A percentile compares a stretch with the other conserved stretches of the same genome.
Evolutionary conservation across 495 filamentous ascomycete genomes (phyloP).

Genomic region (Baudoinia panamericana): DNA sequence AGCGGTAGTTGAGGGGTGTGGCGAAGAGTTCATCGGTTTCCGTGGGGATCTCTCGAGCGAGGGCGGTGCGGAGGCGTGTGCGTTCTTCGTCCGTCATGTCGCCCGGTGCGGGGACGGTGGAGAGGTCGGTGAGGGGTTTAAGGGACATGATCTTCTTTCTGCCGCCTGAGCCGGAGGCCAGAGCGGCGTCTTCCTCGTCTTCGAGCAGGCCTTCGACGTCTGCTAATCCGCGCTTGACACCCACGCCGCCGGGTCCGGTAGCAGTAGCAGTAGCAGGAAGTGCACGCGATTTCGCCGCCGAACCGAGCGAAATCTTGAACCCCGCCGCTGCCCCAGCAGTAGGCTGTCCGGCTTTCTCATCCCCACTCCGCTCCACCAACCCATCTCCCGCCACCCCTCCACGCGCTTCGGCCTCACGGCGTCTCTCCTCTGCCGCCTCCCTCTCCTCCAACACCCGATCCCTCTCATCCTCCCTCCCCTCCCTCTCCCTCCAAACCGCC

Average conservation of each 20-base stretch:
- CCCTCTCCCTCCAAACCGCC: conserved; percentile 53
- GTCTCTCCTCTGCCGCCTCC: conserved; percentile 53
- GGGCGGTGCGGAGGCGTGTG: conserved; percentile 50
- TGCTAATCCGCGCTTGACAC: conserved; percentile 48
- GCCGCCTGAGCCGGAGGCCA: background rate
- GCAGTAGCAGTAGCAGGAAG: conserved; percentile 44
- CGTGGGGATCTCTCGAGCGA: conserved; percentile 81
- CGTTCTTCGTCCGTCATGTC: conserved; percentile 19
- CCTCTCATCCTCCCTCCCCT: conserved; percentile 61
- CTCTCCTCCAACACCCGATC: conserved; percentile 68
- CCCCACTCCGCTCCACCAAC: conserved; percentile 76
- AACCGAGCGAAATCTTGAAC: conserved; percentile 88
- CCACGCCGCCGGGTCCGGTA: too few species aligned
- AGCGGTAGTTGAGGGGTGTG: conserved; percentile 89
- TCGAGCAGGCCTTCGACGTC: conserved; percentile 84
- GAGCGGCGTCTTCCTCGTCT: conserved; percentile 52
- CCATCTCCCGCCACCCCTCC: conserved; percentile 84
- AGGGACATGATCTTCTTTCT: conserved; percentile 1
- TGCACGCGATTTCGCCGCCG: conserved; percentile 46
- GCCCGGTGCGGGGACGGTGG: background rate
- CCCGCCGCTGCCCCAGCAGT: conserved; percentile 28
- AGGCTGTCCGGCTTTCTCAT: conserved; percentile 34
- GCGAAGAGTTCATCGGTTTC: conserved; percentile 79
- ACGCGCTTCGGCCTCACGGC: conserved; percentile 65
- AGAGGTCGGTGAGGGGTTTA: conserved; percentile 10